Percentiles rank a stretch among this genome's conserved stretches.
phyloP scores from a whole-genome alignment of 2,329 filamentous ascomycete species.

The Ophiostoma australiae region DNA sequence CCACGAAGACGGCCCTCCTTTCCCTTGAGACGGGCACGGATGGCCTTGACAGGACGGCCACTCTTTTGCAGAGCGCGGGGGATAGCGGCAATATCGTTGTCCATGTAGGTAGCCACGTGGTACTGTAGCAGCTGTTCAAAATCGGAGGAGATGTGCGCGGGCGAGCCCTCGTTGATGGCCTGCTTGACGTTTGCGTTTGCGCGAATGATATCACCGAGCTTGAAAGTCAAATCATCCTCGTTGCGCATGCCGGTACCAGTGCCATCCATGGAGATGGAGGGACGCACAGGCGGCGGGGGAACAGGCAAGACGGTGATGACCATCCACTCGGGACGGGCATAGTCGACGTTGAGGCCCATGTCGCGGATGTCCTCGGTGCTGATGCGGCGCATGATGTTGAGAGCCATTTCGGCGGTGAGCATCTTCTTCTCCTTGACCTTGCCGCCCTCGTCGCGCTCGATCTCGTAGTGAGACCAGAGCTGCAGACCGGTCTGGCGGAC shows the following conservation, averaged over 20 bases:
- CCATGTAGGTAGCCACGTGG: conserved; percentile 98
- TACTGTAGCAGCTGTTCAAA: conserved; percentile 93
- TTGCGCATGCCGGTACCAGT: conserved; percentile 87
- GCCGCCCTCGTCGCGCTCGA: conserved; percentile 68
- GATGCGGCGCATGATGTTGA: conserved; percentile 83
- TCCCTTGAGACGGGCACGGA: conserved; percentile 94
- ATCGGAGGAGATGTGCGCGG: conserved; percentile 83
- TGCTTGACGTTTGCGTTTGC: conserved; percentile 93
- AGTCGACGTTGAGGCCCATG: conserved; percentile 90
- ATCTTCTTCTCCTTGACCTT: conserved; percentile 71
- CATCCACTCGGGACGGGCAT: conserved; percentile 98
- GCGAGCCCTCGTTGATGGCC: conserved; percentile 85
- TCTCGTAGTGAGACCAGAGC: conserved; percentile 71
- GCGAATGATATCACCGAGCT: conserved; percentile 95
- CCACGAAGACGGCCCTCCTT: conserved; percentile 97
- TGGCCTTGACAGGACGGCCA: conserved; percentile 91
- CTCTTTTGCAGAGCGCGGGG: conserved; percentile 96
- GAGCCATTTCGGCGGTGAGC: conserved; percentile 77
- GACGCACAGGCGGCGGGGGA: conserved; percentile 88
- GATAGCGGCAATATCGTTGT: conserved; percentile 96
- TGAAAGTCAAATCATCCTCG: conserved; percentile 99
- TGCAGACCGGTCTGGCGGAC: conserved; percentile 84
- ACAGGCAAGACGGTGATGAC: conserved; percentile 91
- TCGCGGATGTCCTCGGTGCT: conserved; percentile 73
- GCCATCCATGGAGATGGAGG: conserved; percentile 95